Conservation (phyloP, 176 grass and related monocot genomes). For the Cenchrus americanus region DNA sequence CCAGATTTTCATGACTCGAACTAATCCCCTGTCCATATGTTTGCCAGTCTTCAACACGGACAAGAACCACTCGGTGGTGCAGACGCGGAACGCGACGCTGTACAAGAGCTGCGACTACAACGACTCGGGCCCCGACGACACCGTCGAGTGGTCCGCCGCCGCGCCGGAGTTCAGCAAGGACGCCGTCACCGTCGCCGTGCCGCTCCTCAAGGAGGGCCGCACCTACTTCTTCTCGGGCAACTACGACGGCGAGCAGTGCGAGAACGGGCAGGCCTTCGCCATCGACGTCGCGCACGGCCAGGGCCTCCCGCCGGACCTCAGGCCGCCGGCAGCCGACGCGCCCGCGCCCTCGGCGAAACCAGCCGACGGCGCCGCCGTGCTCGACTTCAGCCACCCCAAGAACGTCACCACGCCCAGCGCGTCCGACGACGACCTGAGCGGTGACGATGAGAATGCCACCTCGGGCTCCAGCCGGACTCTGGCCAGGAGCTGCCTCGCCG, state of each 20-base stretch:
- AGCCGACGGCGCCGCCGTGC: slow-evolving; percentile 25
- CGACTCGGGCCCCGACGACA: slow-evolving; percentile 73
- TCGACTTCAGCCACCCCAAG: slow-evolving; percentile 74
- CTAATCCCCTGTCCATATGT: not conserved
- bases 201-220: slow-evolving; percentile 72
- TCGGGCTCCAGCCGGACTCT: slow-evolving; percentile 18
- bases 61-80: slow-evolving; percentile 95
- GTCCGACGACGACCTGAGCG: not conserved
- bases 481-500: not conserved
- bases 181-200: slow-evolving; percentile 71
- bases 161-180: slow-evolving; percentile 85
- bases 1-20: no score
- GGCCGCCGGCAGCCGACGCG: slow-evolving; percentile 45
- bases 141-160: slow-evolving; percentile 73
- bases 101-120: slow-evolving; percentile 84
- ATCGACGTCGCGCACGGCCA: slow-evolving; percentile 75
- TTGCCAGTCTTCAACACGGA: slow-evolving; percentile 87
- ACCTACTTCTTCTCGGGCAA: slow-evolving; percentile 87
- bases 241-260: slow-evolving; percentile 94
- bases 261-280: slow-evolving; percentile 75
- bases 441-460: not conserved
- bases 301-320: slow-evolving; percentile 84
- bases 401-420: slow-evolving; percentile 31
- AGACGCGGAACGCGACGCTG: slow-evolving; percentile 80
- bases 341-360: slow-evolving; percentile 25